Percentiles rank a stretch among this genome's conserved stretches.
These are phyloP conservation scores for Strigomonas culicis DNA, from an alignment of 208 protist genomes.

Conservation along the genomic window DNA sequence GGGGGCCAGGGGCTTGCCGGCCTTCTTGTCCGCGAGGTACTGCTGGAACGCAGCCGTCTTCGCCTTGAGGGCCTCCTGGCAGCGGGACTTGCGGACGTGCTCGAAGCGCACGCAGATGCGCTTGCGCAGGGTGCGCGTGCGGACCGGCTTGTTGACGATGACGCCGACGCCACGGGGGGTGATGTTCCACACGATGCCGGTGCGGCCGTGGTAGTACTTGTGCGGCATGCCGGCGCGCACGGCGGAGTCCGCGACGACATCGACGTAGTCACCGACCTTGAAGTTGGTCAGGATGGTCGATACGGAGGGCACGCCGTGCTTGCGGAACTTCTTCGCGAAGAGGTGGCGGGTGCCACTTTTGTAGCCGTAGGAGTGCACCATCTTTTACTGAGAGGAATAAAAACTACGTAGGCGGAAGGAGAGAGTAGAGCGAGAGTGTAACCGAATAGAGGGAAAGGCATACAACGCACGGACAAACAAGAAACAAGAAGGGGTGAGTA, in stretches of 20 bases:
- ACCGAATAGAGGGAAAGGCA: neutral
- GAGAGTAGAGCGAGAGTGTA: neutral
- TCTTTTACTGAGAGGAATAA: slow-evolving; percentile 20
- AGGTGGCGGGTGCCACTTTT: slow-evolving; percentile 96
- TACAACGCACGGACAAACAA: neutral
- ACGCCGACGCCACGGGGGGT: slow-evolving; percentile 98
- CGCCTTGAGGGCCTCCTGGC: slow-evolving; percentile 88
- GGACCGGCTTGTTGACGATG: slow-evolving; percentile 98
- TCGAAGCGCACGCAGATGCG: slow-evolving; percentile 99
- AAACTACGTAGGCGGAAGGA: neutral
- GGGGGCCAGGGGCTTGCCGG: slow-evolving; percentile 65
- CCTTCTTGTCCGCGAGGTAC: slow-evolving; percentile 76
- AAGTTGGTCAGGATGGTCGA: slow-evolving; percentile 96
- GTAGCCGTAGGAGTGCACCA: slow-evolving; percentile 95
- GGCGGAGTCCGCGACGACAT: slow-evolving; percentile 97
- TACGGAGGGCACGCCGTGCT: slow-evolving; percentile 90
- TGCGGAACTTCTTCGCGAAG: slow-evolving; percentile 96
- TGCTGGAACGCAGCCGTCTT: slow-evolving; percentile 77
- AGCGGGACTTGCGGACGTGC: slow-evolving; percentile 96
- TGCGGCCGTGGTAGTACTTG: slow-evolving; percentile 99
- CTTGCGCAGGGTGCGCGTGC: slow-evolving; percentile 98
- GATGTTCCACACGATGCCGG: slow-evolving; percentile 99
- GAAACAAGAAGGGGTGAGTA: slow-evolving; percentile 4
- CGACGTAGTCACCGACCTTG: slow-evolving; percentile 99
- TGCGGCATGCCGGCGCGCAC: slow-evolving; percentile 99